phyloP scores from a whole-genome alignment of 495 filamentous ascomycete genomes.

The Elasticomyces elasticus region DNA sequence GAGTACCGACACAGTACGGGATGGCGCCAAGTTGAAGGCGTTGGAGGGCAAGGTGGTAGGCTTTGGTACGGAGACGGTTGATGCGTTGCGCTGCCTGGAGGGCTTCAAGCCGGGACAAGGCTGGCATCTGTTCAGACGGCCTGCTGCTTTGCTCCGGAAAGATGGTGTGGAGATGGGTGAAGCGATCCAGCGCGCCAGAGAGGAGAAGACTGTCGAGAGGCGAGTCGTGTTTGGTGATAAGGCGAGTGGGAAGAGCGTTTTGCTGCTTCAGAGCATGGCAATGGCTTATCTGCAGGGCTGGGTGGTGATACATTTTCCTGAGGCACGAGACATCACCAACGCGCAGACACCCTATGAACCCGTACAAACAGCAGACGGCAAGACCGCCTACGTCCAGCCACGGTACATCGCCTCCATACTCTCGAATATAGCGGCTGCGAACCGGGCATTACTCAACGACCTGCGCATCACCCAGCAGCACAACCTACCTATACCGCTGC shows the following conservation, averaged over 20 bases:
- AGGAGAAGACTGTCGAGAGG: constrained; percentile 48
- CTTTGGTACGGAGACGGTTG: constrained; percentile 58
- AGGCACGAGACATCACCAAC: constrained; percentile 75
- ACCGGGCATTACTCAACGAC: constrained; percentile 51
- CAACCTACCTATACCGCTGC: constrained; percentile 46
- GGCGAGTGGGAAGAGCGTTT: constrained; percentile 71
- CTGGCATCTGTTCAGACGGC: constrained; percentile 77
- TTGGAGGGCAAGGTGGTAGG: constrained; percentile 53
- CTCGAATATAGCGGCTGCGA: constrained; percentile 58
- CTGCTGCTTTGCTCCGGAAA: constrained; percentile 60
- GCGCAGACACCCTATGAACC: constrained; percentile 69
- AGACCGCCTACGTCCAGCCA: constrained; percentile 62
- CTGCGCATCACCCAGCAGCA: constrained; percentile 52
- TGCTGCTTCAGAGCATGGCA: constrained; percentile 75
- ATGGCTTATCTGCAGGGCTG: constrained; percentile 75
- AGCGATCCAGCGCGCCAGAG: constrained; percentile 45
- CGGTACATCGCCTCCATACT: constrained; percentile 64
- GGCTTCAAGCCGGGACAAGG: constrained; percentile 87
- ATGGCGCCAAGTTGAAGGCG: constrained; percentile 29
- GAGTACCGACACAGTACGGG: constrained; percentile 35
- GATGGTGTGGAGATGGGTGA: constrained; percentile 63
- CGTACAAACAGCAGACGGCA: constrained; percentile 30
- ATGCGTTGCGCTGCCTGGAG: constrained; percentile 68
- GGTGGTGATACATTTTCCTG: constrained; percentile 85
- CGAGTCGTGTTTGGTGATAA: constrained; percentile 63